Evolutionary conservation across 371 early-diverging fungal species (phyloP), one percentile per base, ranked within the genome.

Genomic region (Apophysomyces trapeziformis): DNA sequence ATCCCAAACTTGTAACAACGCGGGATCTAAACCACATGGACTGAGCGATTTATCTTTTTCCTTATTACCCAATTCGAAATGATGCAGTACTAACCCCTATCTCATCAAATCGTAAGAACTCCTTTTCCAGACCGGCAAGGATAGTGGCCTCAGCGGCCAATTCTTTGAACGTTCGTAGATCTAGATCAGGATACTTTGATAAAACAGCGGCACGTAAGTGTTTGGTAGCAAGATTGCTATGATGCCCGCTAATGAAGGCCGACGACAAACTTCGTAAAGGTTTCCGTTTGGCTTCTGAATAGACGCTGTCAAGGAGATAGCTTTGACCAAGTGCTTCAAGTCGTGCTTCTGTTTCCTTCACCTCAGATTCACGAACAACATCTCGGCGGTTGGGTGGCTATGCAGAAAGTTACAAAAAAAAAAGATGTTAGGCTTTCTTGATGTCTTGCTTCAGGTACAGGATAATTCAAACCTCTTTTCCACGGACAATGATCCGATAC

Each of bases 1-100:
- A 94, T 81, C 4, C 93, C 94, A 85, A 94, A 93, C 72, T 94
- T 94, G 72, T 93, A 94, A 63, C 82, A 76, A 44, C 89, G 77
- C 44, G 90, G 90, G 41, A 91, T 81, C 80, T 90, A 60, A 26
- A 26, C 2, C 32, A 26, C 32, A 26, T 26, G 32, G 32, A 26
- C 32, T 26, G 32, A 26, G 16, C 8, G 21, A 50, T 7, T 9
- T 50, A 8, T 11, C 13, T n/a, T 47, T 9, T 50, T 9, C 4
- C 21, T 50, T n/a, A 35, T 4, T 11, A 18, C 56, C 37, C 39
- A 38, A 11, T 21, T 38, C 37, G 36, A 18, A 83, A 38, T 79
- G 54, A 16, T 60, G 57, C n/a, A 66, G 61, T 26, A 59, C 68
- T 65, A 73, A 75, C 77, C 64, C 77, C 78, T 36, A 83, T 71